Evolutionary conservation across 1,284 basidiomycete species (phyloP).

Genomic region (Puccinia polysora): DNA sequence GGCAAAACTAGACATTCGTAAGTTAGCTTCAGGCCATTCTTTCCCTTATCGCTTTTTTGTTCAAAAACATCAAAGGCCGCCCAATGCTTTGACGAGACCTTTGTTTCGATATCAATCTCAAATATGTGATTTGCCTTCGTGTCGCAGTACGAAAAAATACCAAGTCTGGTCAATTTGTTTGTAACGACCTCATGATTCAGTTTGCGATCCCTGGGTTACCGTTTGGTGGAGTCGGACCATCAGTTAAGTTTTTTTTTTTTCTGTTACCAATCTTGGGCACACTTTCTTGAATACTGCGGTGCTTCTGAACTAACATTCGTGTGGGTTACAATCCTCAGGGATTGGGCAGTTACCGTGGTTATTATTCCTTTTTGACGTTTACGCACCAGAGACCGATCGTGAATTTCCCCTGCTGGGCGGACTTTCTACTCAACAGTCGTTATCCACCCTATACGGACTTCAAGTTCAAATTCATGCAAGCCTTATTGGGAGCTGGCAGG

Average conservation of each 20-base stretch:
- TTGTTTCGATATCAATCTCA: neutral
- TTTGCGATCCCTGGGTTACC: conserved; percentile 48
- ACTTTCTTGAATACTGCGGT: neutral
- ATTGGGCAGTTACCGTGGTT: conserved; percentile 51
- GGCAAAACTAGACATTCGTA: conserved; percentile 48
- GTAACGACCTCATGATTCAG: conserved; percentile 52
- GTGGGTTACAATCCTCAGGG: conserved; percentile 42
- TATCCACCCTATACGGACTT: conserved; percentile 53
- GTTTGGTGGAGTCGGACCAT: conserved; percentile 48
- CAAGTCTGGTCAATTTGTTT: conserved; percentile 45
- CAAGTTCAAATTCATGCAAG: conserved; percentile 31
- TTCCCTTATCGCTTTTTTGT: too few species aligned
- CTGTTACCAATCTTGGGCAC: too few species aligned
- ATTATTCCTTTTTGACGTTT: conserved; percentile 54
- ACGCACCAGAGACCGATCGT: conserved; percentile 53
- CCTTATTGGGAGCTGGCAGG: conserved; percentile 9
- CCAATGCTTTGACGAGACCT: too few species aligned
- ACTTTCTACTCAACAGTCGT: conserved; percentile 51
- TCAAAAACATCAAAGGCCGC: neutral
- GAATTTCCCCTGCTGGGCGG: conserved; percentile 52
- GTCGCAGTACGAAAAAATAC: conserved; percentile 29
- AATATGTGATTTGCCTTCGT: neutral
- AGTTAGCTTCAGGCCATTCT: neutral
- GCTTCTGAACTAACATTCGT: neutral
- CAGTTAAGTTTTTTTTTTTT: too few species aligned